Conservation (phyloP, 371 early-diverging fungal genomes). For the Saksenaea oblongispora region DNA sequence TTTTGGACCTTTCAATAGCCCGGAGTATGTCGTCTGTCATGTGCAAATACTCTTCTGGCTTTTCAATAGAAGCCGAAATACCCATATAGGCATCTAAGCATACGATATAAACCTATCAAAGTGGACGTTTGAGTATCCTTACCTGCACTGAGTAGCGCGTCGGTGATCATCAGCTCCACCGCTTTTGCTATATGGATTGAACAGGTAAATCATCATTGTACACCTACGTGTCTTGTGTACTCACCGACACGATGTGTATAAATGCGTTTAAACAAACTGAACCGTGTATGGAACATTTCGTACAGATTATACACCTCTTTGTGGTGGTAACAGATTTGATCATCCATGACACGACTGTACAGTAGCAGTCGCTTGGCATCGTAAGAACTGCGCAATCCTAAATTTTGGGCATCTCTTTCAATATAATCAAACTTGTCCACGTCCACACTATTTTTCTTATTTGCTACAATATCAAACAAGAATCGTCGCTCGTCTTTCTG, state of each 20-base stretch:
- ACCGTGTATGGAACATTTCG: constrained; percentile 92
- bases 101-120: neutral
- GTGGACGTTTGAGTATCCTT: neutral
- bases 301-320: constrained; percentile 79
- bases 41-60: constrained; percentile 70
- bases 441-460: constrained; percentile 91
- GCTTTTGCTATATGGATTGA: constrained; percentile 41
- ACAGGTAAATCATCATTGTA: neutral
- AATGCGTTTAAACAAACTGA: constrained; percentile 87
- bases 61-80: constrained; percentile 71
- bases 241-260: constrained; percentile 88
- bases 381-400: constrained; percentile 81
- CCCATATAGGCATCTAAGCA: constrained; percentile 60
- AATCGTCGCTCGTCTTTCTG: constrained; percentile 57
- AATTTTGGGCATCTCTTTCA: constrained; percentile 85
- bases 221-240: neutral
- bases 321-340: constrained; percentile 88
- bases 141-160: constrained; percentile 81
- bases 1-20: constrained; percentile 75
- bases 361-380: constrained; percentile 81
- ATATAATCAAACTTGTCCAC: constrained; percentile 98
- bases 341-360: constrained; percentile 82
- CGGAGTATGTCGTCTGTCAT: constrained; percentile 88
- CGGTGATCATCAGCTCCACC: constrained; percentile 88
- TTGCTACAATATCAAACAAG: constrained; percentile 95